phyloP scores from a whole-genome alignment of 208 protist genomes.

The Trypanosoma cruzi region DNA sequence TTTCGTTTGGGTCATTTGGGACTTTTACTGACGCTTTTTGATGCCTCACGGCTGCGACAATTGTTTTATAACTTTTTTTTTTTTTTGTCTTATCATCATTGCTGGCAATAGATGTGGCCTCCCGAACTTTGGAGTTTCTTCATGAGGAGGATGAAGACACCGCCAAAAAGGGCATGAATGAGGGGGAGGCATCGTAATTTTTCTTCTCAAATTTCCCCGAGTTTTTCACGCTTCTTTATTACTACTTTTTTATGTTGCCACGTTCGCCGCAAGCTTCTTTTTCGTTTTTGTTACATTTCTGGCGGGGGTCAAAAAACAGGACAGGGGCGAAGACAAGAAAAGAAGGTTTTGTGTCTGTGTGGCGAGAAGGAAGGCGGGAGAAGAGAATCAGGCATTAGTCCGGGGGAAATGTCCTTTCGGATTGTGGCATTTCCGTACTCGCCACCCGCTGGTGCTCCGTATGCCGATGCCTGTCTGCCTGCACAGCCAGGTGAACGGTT shows the following conservation, averaged over 20 bases:
- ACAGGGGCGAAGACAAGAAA: neutral
- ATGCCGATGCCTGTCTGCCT: constrained; percentile 7
- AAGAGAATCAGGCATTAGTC: neutral
- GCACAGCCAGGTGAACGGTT: constrained; percentile 2
- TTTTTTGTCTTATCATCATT: neutral
- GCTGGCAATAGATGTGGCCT: no score
- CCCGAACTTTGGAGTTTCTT: no score
- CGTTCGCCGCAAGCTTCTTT: neutral
- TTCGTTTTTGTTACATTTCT: neutral
- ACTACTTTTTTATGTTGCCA: neutral
- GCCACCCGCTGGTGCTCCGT: constrained; percentile 17
- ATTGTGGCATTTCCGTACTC: constrained; percentile 30
- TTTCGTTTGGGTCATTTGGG: no score
- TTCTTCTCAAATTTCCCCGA: no score
- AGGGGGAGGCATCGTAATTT: no score
- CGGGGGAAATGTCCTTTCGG: constrained; percentile 5
- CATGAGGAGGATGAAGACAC: no score
- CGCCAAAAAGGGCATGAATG: no score
- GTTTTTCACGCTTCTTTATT: neutral
- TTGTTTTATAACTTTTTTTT: neutral
- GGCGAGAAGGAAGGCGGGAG: neutral
- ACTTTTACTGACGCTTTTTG: neutral
- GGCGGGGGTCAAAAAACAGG: neutral
- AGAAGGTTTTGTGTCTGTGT: neutral
- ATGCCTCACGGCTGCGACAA: neutral